Conservation (phyloP, 1,284 basidiomycete genomes). For the Hymenochaete sp. region DNA sequence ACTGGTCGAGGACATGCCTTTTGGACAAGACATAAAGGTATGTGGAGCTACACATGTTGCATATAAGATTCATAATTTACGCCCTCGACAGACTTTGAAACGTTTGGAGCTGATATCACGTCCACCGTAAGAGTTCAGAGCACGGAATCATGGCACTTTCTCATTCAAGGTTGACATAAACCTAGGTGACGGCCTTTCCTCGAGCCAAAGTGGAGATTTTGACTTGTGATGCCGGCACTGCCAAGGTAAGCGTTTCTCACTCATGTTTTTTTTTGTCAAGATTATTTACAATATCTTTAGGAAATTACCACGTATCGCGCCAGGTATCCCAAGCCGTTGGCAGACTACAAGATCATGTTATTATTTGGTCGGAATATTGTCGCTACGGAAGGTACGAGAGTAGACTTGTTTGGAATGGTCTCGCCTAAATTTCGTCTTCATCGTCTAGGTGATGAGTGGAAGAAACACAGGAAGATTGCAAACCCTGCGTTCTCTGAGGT, state of each 20-base stretch:
- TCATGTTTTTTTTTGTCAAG: background rate
- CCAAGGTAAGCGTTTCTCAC: conserved; percentile 26
- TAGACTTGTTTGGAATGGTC: background rate
- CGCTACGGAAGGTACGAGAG: conserved; percentile 27
- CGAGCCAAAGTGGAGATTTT: conserved; percentile 9
- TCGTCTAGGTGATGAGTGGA: conserved; percentile 30
- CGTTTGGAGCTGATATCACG: conserved; percentile 12
- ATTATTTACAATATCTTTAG: background rate
- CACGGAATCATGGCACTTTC: background rate
- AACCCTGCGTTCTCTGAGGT: conserved; percentile 36
- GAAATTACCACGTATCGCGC: conserved; percentile 13
- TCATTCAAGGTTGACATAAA: background rate
- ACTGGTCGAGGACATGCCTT: conserved; percentile 8
- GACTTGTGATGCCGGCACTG: conserved; percentile 33
- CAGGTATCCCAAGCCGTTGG: conserved; percentile 13
- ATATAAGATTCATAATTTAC: background rate
- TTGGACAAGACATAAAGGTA: conserved; percentile 9
- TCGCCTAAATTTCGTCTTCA: background rate
- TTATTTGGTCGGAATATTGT: conserved; percentile 35
- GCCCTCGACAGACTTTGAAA: conserved; percentile 9
- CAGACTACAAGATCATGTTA: conserved; percentile 29
- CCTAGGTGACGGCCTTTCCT: conserved; percentile 8
- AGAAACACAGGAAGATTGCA: conserved; percentile 34
- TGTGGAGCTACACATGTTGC: background rate
- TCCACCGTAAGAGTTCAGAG: conserved; percentile 8